Conservation (phyloP, 192 early-diverging fungal genomes). For the Obelidium mucronatum region DNA sequence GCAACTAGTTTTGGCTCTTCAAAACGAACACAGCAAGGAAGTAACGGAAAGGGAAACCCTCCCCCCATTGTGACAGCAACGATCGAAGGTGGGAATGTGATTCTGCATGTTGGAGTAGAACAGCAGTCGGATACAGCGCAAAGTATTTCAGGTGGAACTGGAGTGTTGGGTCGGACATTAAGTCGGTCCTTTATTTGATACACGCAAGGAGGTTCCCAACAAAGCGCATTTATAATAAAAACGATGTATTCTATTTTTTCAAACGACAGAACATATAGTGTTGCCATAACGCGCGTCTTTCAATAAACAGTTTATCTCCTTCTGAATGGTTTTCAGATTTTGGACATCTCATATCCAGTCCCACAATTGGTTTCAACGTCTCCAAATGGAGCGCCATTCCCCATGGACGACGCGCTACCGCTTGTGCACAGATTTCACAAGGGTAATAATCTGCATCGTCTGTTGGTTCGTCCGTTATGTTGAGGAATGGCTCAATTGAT, state of each 20-base stretch:
- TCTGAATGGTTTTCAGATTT: slow-evolving; percentile 9
- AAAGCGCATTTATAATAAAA: too few species aligned
- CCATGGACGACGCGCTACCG: slow-evolving; percentile 56
- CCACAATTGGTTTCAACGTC: slow-evolving; percentile 61
- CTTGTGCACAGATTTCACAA: slow-evolving; percentile 60
- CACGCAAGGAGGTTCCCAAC: too few species aligned
- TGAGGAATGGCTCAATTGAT: slow-evolving; percentile 21
- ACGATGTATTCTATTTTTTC: slow-evolving; percentile 4
- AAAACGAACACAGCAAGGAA: too few species aligned
- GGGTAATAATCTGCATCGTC: slow-evolving; percentile 51
- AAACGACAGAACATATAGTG: slow-evolving; percentile 64
- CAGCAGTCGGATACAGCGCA: too few species aligned
- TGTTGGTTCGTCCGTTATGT: slow-evolving; percentile 32
- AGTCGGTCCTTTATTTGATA: too few species aligned
- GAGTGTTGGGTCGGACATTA: too few species aligned
- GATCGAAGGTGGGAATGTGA: too few species aligned
- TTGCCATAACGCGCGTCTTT: slow-evolving; percentile 61
- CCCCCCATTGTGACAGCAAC: too few species aligned
- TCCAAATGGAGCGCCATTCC: slow-evolving; percentile 63
- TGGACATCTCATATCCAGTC: slow-evolving; percentile 60
- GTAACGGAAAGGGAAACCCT: too few species aligned
- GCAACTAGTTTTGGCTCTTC: too few species aligned
- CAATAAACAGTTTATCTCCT: slow-evolving; percentile 48
- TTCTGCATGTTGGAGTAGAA: too few species aligned
- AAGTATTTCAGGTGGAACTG: too few species aligned